Evolutionary conservation across 768 basidiomycete species (phyloP), one percentile per base, ranked within the genome.

Genomic region (Xerocomellus dryophilus): DNA sequence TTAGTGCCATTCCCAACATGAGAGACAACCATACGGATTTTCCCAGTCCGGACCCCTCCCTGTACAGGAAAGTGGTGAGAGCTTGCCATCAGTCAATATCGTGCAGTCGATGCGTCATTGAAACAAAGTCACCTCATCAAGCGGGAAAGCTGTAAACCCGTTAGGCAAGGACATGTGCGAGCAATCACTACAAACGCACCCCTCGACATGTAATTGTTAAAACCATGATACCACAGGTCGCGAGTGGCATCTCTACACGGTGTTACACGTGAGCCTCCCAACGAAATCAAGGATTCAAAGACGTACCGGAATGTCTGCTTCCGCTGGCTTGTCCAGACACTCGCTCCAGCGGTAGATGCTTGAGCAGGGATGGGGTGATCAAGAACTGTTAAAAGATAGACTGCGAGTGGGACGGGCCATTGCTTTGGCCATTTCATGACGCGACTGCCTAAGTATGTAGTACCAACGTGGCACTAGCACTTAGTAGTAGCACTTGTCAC

Each of bases 141-240:
- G 69, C 18, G 91, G 91, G 62, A 91, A 93, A n/a, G 89, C 90
- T 90, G 57, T 9, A 39, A 63, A 52, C 20, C 39, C 51, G 62
- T 59, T 56, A 66, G 60, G 66, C 44, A 51, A 58, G 45, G 56
- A 48, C 53, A n/a, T 51, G 53, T 6, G 36, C 41, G 29, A 51
- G 25, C 29, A 46, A 42, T 21, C 5, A 27, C 38, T 35, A 45
- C 38, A 32, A 23, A 67, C 73, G 61, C 58, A 91, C 90, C 94
- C 66, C 81, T 81, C 43, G 73, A 78, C 93, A 96, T 95, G 69
- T 97, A 97, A 62, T 82, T 84, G 62, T 90, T 71, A 64, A 86
- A 97, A 0, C 93, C 94, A 75, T 96, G 93, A 65, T 90, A 86
- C 88, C 91, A 97, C 5, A 96, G 73, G 50, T 87, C 82, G 41